A percentile compares a stretch with the other conserved stretches of the same genome.
Conservation (phyloP, 129 eudicot species). For the Centella asiatica region DNA sequence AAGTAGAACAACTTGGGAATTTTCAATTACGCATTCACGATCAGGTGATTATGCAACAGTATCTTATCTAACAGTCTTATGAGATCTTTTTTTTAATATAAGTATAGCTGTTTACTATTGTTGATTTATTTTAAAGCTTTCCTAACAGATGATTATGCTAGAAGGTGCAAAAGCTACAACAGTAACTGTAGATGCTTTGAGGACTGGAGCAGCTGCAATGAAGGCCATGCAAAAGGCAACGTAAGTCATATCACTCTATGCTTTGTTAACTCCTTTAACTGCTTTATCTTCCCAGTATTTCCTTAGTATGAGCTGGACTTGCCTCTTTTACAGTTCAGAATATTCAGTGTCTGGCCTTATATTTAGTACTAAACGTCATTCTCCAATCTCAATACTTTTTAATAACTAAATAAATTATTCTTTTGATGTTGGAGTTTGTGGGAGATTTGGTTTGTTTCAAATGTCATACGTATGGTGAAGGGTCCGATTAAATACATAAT, state of each 20-base stretch:
- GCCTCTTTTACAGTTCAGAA: too few relatives aligned
- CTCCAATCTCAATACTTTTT: too few relatives aligned
- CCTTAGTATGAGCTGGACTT: too few relatives aligned
- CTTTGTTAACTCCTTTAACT: not conserved
- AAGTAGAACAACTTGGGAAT: slow-evolving; percentile 32
- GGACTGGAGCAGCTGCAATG: slow-evolving; percentile 37
- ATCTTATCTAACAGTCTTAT: not conserved
- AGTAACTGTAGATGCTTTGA: slow-evolving; percentile 30
- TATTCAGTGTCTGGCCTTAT: too few relatives aligned
- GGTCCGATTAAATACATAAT: too few relatives aligned
- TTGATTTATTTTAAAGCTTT: not conserved
- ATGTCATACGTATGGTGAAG: too few relatives aligned
- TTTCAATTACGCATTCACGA: slow-evolving; percentile 32
- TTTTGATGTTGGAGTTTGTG: too few relatives aligned
- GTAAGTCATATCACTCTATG: slow-evolving; percentile 5
- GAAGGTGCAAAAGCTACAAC: slow-evolving; percentile 39
- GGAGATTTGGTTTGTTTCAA: too few relatives aligned
- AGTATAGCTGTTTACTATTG: not conserved
- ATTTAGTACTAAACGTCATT: too few relatives aligned
- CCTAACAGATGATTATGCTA: slow-evolving; percentile 27
- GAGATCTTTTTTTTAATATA: not conserved
- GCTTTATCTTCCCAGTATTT: not conserved
- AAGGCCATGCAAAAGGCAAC: slow-evolving; percentile 37
- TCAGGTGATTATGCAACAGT: slow-evolving; percentile 13
- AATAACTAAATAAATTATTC: too few relatives aligned